Evolutionary conservation across 345 rosid species (phyloP), one percentile per base, ranked within the genome.

Genomic region (Salix koriyanagi): DNA sequence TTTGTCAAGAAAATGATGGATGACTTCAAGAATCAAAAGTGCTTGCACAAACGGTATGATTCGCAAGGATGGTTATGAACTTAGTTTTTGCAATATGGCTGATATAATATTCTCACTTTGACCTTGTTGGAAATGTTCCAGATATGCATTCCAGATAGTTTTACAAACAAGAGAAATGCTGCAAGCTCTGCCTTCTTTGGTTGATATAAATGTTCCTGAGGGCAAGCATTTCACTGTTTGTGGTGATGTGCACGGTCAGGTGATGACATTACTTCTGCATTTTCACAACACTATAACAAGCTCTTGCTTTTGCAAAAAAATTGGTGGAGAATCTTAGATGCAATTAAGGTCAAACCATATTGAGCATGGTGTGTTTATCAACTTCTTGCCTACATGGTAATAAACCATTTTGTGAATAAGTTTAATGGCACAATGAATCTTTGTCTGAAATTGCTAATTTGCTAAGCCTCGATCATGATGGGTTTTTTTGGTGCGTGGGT

Each of bases 221-320:
- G 93, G 91, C 72, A 90, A 82, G 32, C 92, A 88, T 83, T 87
- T 93, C 79, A 93, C 98, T 0, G 97, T 96, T 72, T 96, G 99
- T 70, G 99, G 99, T 85, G 99, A 96, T 84, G 98, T 96, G 44
- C 99, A 96, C 83, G 99, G 99, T 74, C 98, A 96, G 98, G 99
- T 96, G 86, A 84, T 84, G 76, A 34, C 30, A 56, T 58, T 65
- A 32, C 71, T 28, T 67, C 9, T 44, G 36, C 39, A 73, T 61
- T 74, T 36, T 52, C 52, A 39, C 21, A 77, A 46, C 69, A 28
- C 25, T 32, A 44, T 28, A 73, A 21, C 56, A 34, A 30, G 46
- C 62, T 67, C 68, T 14, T 42, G 32, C 54, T 67, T 76, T 9
- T 21, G 25, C 23, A 37, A 18, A 52, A 11, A 9, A 28, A 26